A percentile compares a stretch with the other conserved stretches of the same genome.
phyloP scores from a whole-genome alignment of 2,329 filamentous ascomycete genomes.

The Botryosphaeria agaves region DNA sequence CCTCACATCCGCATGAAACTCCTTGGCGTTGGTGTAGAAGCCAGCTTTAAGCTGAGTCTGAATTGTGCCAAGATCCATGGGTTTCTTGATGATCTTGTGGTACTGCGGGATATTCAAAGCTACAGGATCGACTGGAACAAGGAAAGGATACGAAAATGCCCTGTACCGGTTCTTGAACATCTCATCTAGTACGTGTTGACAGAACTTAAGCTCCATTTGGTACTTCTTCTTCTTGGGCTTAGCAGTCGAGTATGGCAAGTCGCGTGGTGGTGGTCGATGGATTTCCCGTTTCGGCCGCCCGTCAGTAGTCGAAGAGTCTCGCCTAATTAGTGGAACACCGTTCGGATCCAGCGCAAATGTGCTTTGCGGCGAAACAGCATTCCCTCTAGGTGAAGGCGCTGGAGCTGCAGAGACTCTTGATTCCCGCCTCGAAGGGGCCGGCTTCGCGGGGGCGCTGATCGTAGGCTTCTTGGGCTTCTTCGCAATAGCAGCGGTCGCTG shows the following conservation, averaged over 20 bases:
- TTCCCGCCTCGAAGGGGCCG: slow-evolving; percentile 28
- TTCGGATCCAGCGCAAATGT: slow-evolving; percentile 64
- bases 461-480: slow-evolving; percentile 37
- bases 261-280: slow-evolving; percentile 76
- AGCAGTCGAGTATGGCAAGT: slow-evolving; percentile 69
- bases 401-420: slow-evolving; percentile 23
- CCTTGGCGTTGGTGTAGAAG: slow-evolving; percentile 65
- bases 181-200: slow-evolving; percentile 64
- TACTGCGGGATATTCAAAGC: slow-evolving; percentile 88
- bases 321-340: slow-evolving; percentile 65
- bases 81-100: slow-evolving; percentile 85
- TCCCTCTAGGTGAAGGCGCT: slow-evolving; percentile 26
- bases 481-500: slow-evolving; percentile 34
- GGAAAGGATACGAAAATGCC: slow-evolving; percentile 54
- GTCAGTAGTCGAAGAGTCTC: slow-evolving; percentile 65
- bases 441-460: slow-evolving; percentile 10
- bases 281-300: slow-evolving; percentile 83
- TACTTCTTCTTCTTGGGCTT: slow-evolving; percentile 85
- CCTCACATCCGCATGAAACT: slow-evolving; percentile 69
- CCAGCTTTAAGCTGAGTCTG: slow-evolving; percentile 57
- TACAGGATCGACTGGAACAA: slow-evolving; percentile 77
- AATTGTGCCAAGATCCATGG: slow-evolving; percentile 87
- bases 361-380: slow-evolving; percentile 28
- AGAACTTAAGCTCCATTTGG: slow-evolving; percentile 78
- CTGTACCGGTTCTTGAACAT: slow-evolving; percentile 58